These are phyloP conservation scores for Odonthalia washingtoniensis DNA, from an alignment of 31 red algal genomes.

Conservation along the genomic window DNA sequence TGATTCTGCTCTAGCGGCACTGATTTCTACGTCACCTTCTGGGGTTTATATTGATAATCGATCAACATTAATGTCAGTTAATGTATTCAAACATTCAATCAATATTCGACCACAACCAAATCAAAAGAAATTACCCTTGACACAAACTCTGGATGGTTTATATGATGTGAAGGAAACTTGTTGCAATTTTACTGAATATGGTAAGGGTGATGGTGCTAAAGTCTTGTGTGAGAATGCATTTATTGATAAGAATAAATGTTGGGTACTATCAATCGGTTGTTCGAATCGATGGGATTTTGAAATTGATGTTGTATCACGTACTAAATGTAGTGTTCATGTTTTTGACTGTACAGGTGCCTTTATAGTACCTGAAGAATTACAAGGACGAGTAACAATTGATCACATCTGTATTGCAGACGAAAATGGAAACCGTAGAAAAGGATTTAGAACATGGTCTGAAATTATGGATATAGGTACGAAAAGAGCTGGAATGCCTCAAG, in stretches of 20 bases:
- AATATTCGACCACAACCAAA: too few relatives aligned
- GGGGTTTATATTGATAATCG: too few relatives aligned
- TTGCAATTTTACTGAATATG: constrained; percentile 25
- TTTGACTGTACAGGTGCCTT: constrained; percentile 49
- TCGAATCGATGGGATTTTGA: constrained; percentile 23
- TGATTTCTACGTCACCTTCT: too few relatives aligned
- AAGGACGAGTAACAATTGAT: constrained; percentile 14
- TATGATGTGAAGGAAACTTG: constrained; percentile 2
- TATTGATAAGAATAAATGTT: too few relatives aligned
- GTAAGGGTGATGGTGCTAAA: constrained; percentile 42
- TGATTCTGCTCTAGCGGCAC: too few relatives aligned
- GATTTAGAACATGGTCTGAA: neutral
- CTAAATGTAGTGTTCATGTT: constrained; percentile 1
- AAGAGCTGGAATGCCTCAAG: neutral
- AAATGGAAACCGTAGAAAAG: neutral
- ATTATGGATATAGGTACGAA: neutral
- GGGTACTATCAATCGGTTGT: constrained; percentile 46
- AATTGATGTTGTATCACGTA: neutral
- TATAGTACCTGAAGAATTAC: neutral
- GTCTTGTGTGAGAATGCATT: constrained; percentile 45
- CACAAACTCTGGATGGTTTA: too few relatives aligned
- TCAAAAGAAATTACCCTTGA: too few relatives aligned
- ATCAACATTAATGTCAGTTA: too few relatives aligned
- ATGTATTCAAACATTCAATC: too few relatives aligned
- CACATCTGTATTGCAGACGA: constrained; percentile 2